Evolutionary conservation across 2,329 filamentous ascomycete genomes (phyloP).

Genomic region (Penicillium sp.): DNA sequence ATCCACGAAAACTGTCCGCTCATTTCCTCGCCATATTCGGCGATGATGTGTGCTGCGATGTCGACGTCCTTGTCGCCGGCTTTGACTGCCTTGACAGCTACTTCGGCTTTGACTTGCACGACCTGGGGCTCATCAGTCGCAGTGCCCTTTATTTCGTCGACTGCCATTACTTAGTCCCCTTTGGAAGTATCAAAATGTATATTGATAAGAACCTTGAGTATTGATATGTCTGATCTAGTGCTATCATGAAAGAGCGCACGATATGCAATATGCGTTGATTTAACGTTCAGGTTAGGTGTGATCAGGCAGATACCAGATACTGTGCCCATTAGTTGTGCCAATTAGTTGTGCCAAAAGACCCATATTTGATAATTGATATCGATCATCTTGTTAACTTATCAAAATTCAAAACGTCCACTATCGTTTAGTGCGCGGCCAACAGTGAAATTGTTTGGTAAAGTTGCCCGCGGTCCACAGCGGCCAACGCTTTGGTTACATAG

Average conservation of each 20-base stretch:
- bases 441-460: too few species aligned
- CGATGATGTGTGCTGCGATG: slow-evolving; percentile 3
- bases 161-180: background rate
- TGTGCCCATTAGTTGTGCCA: background rate
- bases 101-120: background rate
- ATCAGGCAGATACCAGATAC: background rate
- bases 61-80: slow-evolving; percentile 3
- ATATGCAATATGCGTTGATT: background rate
- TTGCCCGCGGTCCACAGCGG: too few species aligned
- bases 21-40: background rate
- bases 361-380: background rate
- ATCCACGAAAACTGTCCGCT: too few species aligned
- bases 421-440: too few species aligned
- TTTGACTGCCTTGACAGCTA: slow-evolving; percentile 1
- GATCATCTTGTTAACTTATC: too few species aligned
- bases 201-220: background rate
- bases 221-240: background rate
- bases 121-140: background rate
- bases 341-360: background rate
- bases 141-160: background rate
- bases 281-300: background rate
- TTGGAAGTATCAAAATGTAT: background rate
- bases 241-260: background rate
- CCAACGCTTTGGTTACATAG: background rate
- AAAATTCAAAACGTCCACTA: too few species aligned